Evolutionary conservation across 805 yeast species (phyloP).

Genomic region (Cyberlindnera americana): DNA sequence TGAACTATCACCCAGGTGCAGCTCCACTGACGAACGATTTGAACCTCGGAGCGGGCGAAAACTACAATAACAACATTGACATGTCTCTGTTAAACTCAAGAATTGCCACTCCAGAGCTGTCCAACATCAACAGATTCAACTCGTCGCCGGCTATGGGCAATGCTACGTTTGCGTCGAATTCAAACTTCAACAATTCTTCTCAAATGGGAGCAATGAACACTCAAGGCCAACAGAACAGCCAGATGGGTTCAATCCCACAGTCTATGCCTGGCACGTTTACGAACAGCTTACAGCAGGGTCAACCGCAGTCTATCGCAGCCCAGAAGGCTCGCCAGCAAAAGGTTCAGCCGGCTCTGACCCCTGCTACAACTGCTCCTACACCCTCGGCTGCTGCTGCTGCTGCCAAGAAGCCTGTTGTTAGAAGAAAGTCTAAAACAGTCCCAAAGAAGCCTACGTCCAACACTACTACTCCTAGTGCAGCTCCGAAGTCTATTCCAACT

Average conservation of each 20-base stretch:
- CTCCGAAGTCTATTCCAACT: slow-evolving; percentile 10
- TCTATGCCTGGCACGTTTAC: slow-evolving; percentile 6
- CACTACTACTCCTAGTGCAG: slow-evolving; percentile 7
- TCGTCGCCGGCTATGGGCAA: slow-evolving; percentile 17
- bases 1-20: slow-evolving; percentile 13
- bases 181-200: slow-evolving; percentile 15
- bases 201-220: slow-evolving; percentile 11
- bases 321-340: slow-evolving; percentile 10
- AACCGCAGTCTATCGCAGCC: slow-evolving; percentile 3
- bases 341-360: slow-evolving; percentile 9
- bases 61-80: slow-evolving; percentile 13
- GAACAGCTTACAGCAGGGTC: slow-evolving; percentile 3
- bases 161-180: slow-evolving; percentile 9
- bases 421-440: slow-evolving; percentile 12
- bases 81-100: slow-evolving; percentile 15
- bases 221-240: slow-evolving; percentile 4
- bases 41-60: slow-evolving; percentile 2
- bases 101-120: slow-evolving; percentile 17
- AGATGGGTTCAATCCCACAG: not conserved
- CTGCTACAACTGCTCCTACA: slow-evolving; percentile 3
- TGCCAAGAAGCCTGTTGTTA: slow-evolving; percentile 18
- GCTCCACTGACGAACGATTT: slow-evolving; percentile 1
- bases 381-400: slow-evolving; percentile 9
- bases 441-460: slow-evolving; percentile 11
- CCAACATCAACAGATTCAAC: slow-evolving; percentile 13